Evolutionary conservation across 2,329 filamentous ascomycete species (phyloP).

Genomic region (Penicillium sp.): DNA sequence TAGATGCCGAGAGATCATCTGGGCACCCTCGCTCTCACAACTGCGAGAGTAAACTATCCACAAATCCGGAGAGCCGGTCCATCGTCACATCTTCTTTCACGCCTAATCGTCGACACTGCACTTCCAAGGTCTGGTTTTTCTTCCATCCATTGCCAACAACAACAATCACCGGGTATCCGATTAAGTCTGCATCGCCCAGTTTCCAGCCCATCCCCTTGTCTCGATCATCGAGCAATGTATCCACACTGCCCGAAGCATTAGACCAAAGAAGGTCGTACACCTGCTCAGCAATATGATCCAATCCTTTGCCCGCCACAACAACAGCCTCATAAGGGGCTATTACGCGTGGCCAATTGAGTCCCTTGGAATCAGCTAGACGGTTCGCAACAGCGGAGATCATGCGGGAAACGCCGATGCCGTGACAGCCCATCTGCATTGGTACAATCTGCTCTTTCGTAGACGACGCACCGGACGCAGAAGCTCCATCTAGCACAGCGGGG

Average conservation of each 20-base stretch:
- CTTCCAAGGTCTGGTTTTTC: slow-evolving; percentile 56
- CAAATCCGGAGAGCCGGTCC: slow-evolving; percentile 45
- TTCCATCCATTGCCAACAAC: slow-evolving; percentile 70
- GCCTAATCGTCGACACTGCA: slow-evolving; percentile 67
- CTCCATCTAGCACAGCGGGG: slow-evolving; percentile 16
- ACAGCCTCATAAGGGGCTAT: slow-evolving; percentile 80
- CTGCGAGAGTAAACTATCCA: slow-evolving; percentile 46
- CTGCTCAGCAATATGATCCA: slow-evolving; percentile 46
- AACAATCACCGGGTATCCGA: slow-evolving; percentile 80
- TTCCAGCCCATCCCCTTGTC: slow-evolving; percentile 70
- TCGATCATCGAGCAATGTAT: slow-evolving; percentile 70
- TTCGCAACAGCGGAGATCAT: slow-evolving; percentile 83
- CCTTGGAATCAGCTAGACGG: slow-evolving; percentile 62
- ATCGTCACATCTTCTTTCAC: slow-evolving; percentile 56
- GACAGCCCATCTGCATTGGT: slow-evolving; percentile 87
- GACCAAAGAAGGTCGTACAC: slow-evolving; percentile 59
- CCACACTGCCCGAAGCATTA: slow-evolving; percentile 39
- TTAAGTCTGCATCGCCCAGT: slow-evolving; percentile 78
- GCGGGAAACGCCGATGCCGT: slow-evolving; percentile 88
- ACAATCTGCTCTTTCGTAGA: slow-evolving; percentile 37
- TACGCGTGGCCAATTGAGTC: slow-evolving; percentile 78
- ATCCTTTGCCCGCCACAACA: slow-evolving; percentile 53
- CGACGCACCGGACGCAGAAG: slow-evolving; percentile 16
- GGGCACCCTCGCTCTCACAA: slow-evolving; percentile 39
- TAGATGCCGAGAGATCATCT: slow-evolving; percentile 3